Base-by-base conservation (phyloP, 306 rosid species). In the Vicia villosa region DNA sequence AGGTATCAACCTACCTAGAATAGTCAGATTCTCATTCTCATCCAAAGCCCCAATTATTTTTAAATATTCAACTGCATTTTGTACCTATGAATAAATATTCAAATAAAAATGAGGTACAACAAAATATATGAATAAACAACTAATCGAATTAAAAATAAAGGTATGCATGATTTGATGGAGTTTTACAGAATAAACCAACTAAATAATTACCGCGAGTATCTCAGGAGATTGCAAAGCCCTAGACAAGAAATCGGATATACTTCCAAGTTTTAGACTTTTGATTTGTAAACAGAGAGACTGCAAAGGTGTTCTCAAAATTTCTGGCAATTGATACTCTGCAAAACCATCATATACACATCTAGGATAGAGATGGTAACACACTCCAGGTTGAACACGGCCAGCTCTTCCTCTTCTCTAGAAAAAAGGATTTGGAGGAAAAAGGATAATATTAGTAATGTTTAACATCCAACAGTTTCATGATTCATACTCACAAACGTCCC, bases 321-420 rank as follows among this genome's bases (percentile, higher is more conserved):
- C 97, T n/a, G 96, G 95, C 79, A 91, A 74, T 54, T 91, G 99
- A 84, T 88, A 91, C 78, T 91, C 97, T 7, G 83, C 84, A 84
- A 95, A 95, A 40, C 91, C 85, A 24, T 87, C 85, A 82, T 82
- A 86, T 37, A 91, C 97, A 74, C 96, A 86, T 80, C 88, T 87
- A 70, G 99, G 99, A 82, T 87, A 95, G 82, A 95, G 89, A 80
- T 83, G 92, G 80, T 84, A 95, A 74, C 99, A 95, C 68, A 83
- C 96, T 72, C 96, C 97, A 10, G 96, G 96, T 78, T 87, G 97
- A 82, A 89, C 95, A 64, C 97, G 96, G 50, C 99, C 99, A 76
- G 99, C 97, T 83, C 97, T 91, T 87, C 99, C 99, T 83, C 97
- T 86, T 84, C 99, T 89, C 99, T 95, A 68, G 70, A 83, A 71